Base-by-base conservation (phyloP, 768 basidiomycete genomes). In the Kwoniella sp. region DNA sequence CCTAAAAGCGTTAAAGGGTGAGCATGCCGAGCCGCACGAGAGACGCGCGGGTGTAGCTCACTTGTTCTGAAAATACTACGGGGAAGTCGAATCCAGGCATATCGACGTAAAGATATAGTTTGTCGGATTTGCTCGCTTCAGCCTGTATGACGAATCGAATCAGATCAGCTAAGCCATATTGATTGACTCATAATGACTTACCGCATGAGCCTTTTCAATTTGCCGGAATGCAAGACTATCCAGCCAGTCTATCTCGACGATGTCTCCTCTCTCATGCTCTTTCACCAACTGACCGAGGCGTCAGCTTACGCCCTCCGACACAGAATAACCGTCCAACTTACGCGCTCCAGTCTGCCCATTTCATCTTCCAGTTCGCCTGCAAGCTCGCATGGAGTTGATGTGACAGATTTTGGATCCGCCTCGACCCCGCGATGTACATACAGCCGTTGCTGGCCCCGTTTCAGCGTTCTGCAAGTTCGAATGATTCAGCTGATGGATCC, bases 61-160 rank as follows among this genome's bases (percentile, higher is more conserved):
- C 91, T 9, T 90, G 86, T 82, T 99, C 95, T 68, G 89, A 91
- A 79, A 90, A 99, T 58, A 98, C 88, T 21, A 99, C 89, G 0
- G 96, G 96, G 76, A 97, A 97, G 77, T 98, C 95, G 76, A 98
- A 99, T 36, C 92, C 86, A 0, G 94, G 96, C 25, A 98, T 79
- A 81, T 98, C 96, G 48, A 98, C 88, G 79, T 98, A 98, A 12
- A 98, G 85, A 78, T 91, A 98, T n/a, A 98, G 83, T 71, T 92
- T 90, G 63, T 93, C 88, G 0, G 93, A 95, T 79, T 92, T 94
- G 68, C 88, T 88, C 0, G 92, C 87, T 80, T 96, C 94, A 6
- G 88, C 88, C 92, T 97, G 67, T 0, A n/a, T 17, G 25, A 13
- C 6, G 36, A 17, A 3, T 44, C 17, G 17, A 9, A 46, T n/a